These are phyloP conservation scores for Penicillium pancosmium DNA, from an alignment of 495 filamentous ascomycete genomes.

Conservation along the genomic window DNA sequence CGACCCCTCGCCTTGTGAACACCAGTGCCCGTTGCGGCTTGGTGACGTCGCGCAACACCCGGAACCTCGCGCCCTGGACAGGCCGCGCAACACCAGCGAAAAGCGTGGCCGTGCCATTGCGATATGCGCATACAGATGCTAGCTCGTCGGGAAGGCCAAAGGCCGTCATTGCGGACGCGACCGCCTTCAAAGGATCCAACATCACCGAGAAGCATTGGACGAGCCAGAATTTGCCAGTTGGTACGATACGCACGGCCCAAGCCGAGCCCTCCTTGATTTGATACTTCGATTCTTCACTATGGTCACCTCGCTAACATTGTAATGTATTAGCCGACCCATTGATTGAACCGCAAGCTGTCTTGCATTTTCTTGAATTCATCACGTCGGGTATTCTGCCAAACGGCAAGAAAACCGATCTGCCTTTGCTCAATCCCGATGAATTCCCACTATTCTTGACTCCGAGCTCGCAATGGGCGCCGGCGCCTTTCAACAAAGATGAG, in stretches of 20 bases:
- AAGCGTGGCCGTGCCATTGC: not conserved
- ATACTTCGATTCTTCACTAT: not conserved
- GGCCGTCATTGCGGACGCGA: not conserved
- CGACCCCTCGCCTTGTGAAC: too few species aligned
- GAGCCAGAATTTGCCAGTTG: slow-evolving; percentile 4
- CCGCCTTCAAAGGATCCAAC: slow-evolving; percentile 7
- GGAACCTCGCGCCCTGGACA: slow-evolving; percentile 10
- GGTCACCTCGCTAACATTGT: not conserved
- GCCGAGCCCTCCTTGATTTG: too few species aligned
- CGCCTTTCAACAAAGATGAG: slow-evolving; percentile 10
- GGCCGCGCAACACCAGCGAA: slow-evolving; percentile 10
- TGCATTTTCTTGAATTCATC: slow-evolving; percentile 12
- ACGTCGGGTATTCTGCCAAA: slow-evolving; percentile 8
- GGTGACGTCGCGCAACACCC: slow-evolving; percentile 1
- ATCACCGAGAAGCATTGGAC: slow-evolving; percentile 16
- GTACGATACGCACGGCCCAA: not conserved
- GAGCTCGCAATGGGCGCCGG: slow-evolving; percentile 14
- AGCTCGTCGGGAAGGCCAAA: not conserved
- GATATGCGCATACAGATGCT: slow-evolving; percentile 14
- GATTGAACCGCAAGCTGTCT: slow-evolving; percentile 7
- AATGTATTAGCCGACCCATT: not conserved
- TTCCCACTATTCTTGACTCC: slow-evolving; percentile 10
- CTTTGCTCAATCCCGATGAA: slow-evolving; percentile 12
- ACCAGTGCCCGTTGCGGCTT: too few species aligned
- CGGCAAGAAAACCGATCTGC: slow-evolving; percentile 13